Percentiles rank a stretch among this genome's conserved stretches.
These are phyloP conservation scores for Morella rubra DNA, from an alignment of 306 rosid species.

Conservation along the genomic window DNA sequence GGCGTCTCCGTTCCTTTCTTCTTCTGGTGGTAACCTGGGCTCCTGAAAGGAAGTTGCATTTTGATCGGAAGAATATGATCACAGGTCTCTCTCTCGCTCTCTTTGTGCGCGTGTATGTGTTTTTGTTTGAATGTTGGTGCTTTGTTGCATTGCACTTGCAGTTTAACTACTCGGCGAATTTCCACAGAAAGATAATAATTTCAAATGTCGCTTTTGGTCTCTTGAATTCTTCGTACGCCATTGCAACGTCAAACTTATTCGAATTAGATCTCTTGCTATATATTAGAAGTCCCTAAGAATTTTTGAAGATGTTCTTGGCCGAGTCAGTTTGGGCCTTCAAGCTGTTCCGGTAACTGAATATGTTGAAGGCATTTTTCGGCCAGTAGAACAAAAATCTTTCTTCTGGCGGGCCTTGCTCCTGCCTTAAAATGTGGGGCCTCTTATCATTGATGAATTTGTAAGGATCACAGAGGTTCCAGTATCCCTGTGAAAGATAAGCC, in stretches of 20 bases:
- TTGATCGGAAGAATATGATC: slow-evolving; percentile 16
- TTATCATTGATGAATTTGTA: slow-evolving; percentile 3
- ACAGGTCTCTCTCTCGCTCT: slow-evolving; percentile 22
- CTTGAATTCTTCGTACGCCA: not conserved
- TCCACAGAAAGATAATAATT: slow-evolving; percentile 5
- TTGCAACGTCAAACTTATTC: not conserved
- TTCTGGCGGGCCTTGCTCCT: not conserved
- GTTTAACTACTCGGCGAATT: slow-evolving; percentile 24
- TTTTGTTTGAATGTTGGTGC: not conserved
- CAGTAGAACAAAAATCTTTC: not conserved
- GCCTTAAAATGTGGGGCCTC: not conserved
- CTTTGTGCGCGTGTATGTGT: not conserved
- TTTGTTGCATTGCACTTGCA: slow-evolving; percentile 9
- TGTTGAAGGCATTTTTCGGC: not conserved
- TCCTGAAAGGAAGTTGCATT: not conserved
- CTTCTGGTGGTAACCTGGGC: not conserved
- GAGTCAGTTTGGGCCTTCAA: not conserved
- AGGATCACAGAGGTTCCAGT: not conserved
- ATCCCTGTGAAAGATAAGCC: not conserved
- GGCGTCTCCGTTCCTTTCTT: not conserved
- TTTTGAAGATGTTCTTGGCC: not conserved
- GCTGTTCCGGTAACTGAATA: not conserved
- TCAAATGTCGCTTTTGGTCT: not conserved
- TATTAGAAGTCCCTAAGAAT: not conserved
- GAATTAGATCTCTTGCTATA: not conserved